Conservation (phyloP, 805 yeast genomes). For the Wickerhamomyces strasburgensis region DNA sequence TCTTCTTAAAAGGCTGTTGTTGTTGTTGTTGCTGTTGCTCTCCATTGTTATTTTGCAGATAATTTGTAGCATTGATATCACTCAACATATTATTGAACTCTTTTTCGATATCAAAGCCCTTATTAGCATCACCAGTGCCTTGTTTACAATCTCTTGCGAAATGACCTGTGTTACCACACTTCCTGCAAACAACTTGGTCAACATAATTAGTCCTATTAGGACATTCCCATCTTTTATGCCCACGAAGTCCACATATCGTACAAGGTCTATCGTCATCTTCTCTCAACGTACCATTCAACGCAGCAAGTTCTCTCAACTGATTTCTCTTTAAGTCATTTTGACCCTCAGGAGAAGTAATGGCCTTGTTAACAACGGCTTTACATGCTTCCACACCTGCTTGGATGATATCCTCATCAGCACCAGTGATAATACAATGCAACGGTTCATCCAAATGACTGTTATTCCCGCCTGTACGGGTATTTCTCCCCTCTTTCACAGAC, state of each 20-base stretch:
- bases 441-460: conserved; percentile 62
- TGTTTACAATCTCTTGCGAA: conserved; percentile 74
- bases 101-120: conserved; percentile 32
- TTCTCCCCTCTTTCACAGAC: conserved; percentile 88
- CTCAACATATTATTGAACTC: conserved; percentile 49
- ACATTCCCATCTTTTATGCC: conserved; percentile 63
- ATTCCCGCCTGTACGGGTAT: conserved; percentile 37
- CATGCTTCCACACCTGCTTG: conserved; percentile 70
- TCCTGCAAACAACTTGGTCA: conserved; percentile 59
- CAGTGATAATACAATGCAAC: conserved; percentile 80
- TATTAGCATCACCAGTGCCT: conserved; percentile 7
- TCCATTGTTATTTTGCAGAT: conserved; percentile 3
- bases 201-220: conserved; percentile 49
- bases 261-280: conserved; percentile 69
- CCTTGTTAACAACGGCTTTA: conserved; percentile 71
- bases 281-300: conserved; percentile 88
- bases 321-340: conserved; percentile 88
- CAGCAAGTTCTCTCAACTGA: conserved; percentile 88
- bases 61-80: conserved; percentile 35
- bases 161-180: conserved; percentile 83
- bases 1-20: conserved; percentile 15
- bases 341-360: conserved; percentile 86
- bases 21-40: conserved; percentile 5
- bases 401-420: conserved; percentile 74
- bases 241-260: conserved; percentile 58